Evolutionary conservation across 2,329 filamentous ascomycete genomes (phyloP).

Genomic region (Macrophomina phaseolina): DNA sequence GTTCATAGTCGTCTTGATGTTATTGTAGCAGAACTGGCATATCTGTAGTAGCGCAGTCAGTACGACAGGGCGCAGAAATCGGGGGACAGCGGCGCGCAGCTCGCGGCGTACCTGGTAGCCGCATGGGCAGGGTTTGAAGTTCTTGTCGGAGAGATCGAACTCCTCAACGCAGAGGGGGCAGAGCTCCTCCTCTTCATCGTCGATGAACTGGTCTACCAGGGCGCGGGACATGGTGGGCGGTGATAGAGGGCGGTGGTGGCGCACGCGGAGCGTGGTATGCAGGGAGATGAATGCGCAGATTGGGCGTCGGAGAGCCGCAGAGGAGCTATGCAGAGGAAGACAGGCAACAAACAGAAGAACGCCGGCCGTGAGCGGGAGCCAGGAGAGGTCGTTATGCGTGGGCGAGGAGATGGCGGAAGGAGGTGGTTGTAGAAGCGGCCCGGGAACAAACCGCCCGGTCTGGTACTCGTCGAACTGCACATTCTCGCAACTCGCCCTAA

Average conservation of each 20-base stretch:
- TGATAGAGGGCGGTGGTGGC: constrained; percentile 26
- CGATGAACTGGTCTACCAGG: constrained; percentile 60
- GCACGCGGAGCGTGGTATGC: constrained; percentile 25
- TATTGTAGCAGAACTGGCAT: constrained; percentile 99
- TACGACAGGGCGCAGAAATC: constrained; percentile 9
- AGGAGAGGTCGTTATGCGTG: constrained; percentile 23
- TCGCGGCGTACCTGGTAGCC: constrained; percentile 82
- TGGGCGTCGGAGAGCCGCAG: background rate
- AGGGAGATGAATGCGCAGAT: constrained; percentile 15
- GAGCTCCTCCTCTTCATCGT: constrained; percentile 58
- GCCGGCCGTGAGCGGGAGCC: constrained; percentile 24
- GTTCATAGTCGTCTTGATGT: constrained; percentile 98
- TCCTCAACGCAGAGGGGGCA: constrained; percentile 99
- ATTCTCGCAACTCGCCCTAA: too few species aligned
- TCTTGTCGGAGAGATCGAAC: constrained; percentile 96
- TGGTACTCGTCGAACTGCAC: constrained; percentile 10
- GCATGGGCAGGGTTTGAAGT: constrained; percentile 95
- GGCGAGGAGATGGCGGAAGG: constrained; percentile 25
- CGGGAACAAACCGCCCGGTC: constrained; percentile 14
- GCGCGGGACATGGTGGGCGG: constrained; percentile 53
- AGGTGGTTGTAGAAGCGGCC: constrained; percentile 24
- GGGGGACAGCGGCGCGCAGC: constrained; percentile 17
- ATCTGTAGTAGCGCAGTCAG: constrained; percentile 63
- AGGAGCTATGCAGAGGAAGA: constrained; percentile 1
- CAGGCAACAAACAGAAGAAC: constrained; percentile 26